Percentiles rank a stretch among this genome's conserved stretches.
Conservation (phyloP, 306 rosid species). For the Gillenia trifoliata region DNA sequence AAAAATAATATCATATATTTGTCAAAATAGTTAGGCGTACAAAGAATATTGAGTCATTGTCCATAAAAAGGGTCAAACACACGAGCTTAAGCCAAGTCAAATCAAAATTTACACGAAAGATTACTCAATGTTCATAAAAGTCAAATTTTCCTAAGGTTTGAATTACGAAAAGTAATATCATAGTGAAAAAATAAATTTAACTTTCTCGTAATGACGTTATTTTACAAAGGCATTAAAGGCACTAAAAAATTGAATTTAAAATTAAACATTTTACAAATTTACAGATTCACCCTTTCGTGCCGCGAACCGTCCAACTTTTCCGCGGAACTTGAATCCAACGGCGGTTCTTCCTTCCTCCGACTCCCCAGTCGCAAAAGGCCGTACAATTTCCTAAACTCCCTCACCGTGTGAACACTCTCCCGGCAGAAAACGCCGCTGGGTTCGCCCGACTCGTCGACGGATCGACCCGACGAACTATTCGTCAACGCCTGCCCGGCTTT, state of each 20-base stretch:
- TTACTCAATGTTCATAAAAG: no score
- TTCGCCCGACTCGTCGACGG: conserved; percentile 26
- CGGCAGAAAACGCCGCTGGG: conserved; percentile 35
- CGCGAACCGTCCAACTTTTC: conserved; percentile 32
- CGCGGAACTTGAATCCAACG: neutral
- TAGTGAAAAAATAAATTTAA: no score
- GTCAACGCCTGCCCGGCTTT: conserved; percentile 23
- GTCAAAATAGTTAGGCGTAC: no score
- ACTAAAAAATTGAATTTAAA: neutral
- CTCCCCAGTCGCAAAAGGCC: conserved; percentile 80
- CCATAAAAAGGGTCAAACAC: no score
- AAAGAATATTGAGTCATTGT: no score
- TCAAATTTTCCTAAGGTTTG: no score
- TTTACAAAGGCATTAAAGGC: no score
- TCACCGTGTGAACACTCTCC: conserved; percentile 59
- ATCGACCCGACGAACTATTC: conserved; percentile 49
- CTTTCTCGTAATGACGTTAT: no score
- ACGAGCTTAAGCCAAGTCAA: no score
- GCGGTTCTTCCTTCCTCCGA: conserved; percentile 54
- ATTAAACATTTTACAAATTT: neutral
- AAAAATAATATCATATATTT: no score
- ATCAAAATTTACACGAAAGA: no score
- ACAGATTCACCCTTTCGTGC: neutral
- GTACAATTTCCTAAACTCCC: conserved; percentile 73
- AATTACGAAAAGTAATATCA: no score